A percentile compares a stretch with the other conserved stretches of the same genome.
These are phyloP conservation scores for Fusarium liriodendri DNA, from an alignment of 2,329 filamentous ascomycete genomes.

Conservation along the genomic window DNA sequence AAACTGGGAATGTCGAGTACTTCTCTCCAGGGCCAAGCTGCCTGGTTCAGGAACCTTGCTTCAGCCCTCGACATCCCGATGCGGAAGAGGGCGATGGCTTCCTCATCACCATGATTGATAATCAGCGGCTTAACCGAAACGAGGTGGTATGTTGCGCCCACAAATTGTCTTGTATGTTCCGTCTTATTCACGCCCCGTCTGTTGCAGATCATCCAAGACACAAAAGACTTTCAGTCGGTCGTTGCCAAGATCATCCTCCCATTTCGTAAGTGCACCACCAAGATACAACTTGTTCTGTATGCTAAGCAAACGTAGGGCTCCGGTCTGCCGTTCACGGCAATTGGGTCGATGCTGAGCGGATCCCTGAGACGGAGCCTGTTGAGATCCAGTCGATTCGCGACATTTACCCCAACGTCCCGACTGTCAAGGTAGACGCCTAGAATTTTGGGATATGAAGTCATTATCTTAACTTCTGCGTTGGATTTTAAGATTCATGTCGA, in stretches of 20 bases:
- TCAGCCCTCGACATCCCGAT: background rate
- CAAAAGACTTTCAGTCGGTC: background rate
- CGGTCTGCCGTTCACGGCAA: background rate
- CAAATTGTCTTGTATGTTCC: background rate
- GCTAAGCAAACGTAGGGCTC: background rate
- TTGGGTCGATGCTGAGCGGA: background rate
- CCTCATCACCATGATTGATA: background rate
- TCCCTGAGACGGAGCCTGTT: background rate
- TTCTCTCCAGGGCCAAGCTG: background rate
- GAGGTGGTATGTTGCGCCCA: background rate
- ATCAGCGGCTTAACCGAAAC: background rate
- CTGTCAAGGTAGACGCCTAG: background rate
- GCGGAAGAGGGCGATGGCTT: background rate
- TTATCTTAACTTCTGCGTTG: background rate
- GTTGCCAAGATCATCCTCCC: background rate
- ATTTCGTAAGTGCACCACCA: background rate
- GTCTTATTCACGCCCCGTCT: background rate
- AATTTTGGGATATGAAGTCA: rapidly evolving
- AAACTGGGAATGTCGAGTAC: background rate
- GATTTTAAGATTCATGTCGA: background rate
- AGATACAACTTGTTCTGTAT: too few species aligned
- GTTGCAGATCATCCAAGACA: background rate
- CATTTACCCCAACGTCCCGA: background rate
- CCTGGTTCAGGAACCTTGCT: background rate
- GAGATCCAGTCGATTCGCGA: background rate